Conservation (phyloP, 495 filamentous ascomycete species). For the Penicillium mononematosum region DNA sequence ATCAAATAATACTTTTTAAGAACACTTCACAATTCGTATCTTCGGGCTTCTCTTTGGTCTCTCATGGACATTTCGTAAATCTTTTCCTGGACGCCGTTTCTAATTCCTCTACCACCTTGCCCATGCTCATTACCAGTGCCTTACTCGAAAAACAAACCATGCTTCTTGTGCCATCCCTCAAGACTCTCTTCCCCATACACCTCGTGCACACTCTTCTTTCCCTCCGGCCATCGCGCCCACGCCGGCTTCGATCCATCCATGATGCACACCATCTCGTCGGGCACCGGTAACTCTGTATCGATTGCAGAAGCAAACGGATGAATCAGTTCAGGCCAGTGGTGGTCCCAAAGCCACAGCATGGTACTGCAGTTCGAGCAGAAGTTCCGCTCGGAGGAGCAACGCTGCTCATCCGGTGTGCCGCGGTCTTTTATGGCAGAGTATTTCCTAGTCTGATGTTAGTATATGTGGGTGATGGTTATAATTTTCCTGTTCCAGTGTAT, state of each 20-base stretch:
- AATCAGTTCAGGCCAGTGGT: slow-evolving; percentile 54
- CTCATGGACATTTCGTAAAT: not conserved
- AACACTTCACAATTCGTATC: not conserved
- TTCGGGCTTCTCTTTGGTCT: not conserved
- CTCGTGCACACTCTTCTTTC: slow-evolving; percentile 48
- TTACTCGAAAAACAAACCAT: slow-evolving; percentile 35
- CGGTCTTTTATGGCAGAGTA: slow-evolving; percentile 52
- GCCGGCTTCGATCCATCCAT: slow-evolving; percentile 48
- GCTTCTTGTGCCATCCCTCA: slow-evolving; percentile 55
- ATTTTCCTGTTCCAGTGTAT: not conserved
- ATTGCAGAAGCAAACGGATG: slow-evolving; percentile 59
- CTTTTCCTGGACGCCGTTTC: not conserved
- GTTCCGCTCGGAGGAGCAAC: slow-evolving; percentile 48
- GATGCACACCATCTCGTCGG: slow-evolving; percentile 55
- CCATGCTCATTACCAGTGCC: not conserved
- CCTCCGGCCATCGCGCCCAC: slow-evolving; percentile 53
- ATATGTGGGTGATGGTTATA: not conserved
- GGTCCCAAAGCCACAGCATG: slow-evolving; percentile 52
- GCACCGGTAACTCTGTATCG: slow-evolving; percentile 51
- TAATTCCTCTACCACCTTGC: not conserved
- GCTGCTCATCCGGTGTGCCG: slow-evolving; percentile 43
- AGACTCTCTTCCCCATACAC: slow-evolving; percentile 44
- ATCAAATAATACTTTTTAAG: slow-evolving; percentile 6
- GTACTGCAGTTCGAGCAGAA: slow-evolving; percentile 54
- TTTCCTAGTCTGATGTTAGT: slow-evolving; percentile 38